Conservation (phyloP, 148 eudicot genomes). For the Camellia lanceoleosa region DNA sequence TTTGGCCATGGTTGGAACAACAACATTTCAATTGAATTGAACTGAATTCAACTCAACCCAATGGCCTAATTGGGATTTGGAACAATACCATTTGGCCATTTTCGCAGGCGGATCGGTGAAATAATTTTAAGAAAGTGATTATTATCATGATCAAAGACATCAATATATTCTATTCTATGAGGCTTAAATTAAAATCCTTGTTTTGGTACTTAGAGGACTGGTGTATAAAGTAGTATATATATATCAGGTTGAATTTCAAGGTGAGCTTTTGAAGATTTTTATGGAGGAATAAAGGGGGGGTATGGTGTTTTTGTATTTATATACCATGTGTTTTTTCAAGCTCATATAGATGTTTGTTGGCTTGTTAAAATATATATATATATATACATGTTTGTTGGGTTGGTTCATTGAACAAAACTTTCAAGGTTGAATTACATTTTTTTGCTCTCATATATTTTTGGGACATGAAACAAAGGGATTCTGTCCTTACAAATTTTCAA, state of each 20-base stretch:
- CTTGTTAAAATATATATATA: too few species aligned
- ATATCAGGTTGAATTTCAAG: slow-evolving; percentile 30
- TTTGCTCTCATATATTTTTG: slow-evolving; percentile 1
- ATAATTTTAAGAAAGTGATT: too few species aligned
- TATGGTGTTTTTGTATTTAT: background rate
- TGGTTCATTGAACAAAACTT: background rate
- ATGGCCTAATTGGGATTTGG: background rate
- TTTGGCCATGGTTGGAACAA: slow-evolving; percentile 96
- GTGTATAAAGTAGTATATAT: slow-evolving; percentile 38
- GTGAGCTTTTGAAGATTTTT: slow-evolving; percentile 12
- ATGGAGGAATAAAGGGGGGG: slow-evolving; percentile 16
- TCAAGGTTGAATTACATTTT: background rate
- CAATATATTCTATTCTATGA: background rate
- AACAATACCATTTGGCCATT: too few species aligned
- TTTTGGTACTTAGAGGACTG: slow-evolving; percentile 22
- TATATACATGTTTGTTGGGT: background rate
- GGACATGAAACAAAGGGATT: background rate
- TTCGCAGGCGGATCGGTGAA: too few species aligned
- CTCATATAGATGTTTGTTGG: background rate
- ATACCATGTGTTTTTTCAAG: slow-evolving; percentile 4
- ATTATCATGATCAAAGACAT: too few species aligned
- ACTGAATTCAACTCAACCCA: too few species aligned
- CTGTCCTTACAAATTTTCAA: background rate
- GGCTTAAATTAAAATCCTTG: slow-evolving; percentile 6
- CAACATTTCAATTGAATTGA: slow-evolving; percentile 57